phyloP scores from a whole-genome alignment of 768 basidiomycete genomes.

The Lyophyllum semitale region DNA sequence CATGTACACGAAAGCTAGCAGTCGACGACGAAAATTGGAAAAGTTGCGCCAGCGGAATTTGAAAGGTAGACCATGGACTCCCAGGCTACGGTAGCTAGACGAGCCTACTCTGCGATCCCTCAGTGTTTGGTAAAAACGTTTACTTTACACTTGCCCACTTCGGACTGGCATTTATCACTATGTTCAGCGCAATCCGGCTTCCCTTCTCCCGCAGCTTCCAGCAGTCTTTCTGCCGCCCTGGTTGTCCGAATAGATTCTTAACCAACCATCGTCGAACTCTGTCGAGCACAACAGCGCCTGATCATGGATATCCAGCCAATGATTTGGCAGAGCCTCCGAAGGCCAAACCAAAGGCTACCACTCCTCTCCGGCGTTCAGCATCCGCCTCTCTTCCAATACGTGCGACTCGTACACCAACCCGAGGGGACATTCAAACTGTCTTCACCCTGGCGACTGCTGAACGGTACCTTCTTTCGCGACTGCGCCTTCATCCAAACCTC shows the following conservation, averaged over 20 bases:
- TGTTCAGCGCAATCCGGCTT: not conserved
- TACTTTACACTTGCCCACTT: too few species aligned
- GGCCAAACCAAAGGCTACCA: constrained; percentile 80
- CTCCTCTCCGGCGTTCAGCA: constrained; percentile 80
- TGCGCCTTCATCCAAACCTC: constrained; percentile 53
- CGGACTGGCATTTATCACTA: not conserved
- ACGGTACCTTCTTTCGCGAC: constrained; percentile 68
- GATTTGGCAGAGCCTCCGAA: constrained; percentile 36
- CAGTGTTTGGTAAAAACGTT: too few species aligned
- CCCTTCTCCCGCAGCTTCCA: not conserved
- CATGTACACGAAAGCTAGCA: too few species aligned
- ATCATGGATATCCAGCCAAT: not conserved
- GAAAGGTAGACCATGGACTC: too few species aligned
- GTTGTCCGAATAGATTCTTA: not conserved
- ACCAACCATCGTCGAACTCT: not conserved
- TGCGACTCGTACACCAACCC: constrained; percentile 82
- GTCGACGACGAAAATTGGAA: too few species aligned
- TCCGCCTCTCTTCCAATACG: constrained; percentile 86
- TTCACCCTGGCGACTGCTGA: constrained; percentile 88
- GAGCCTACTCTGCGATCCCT: too few species aligned
- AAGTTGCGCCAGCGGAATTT: too few species aligned
- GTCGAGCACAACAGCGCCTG: not conserved
- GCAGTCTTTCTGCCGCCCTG: not conserved
- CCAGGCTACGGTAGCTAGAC: too few species aligned
- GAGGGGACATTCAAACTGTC: constrained; percentile 75